Conservation (phyloP, 805 yeast species). For the Starmera caribaea region DNA sequence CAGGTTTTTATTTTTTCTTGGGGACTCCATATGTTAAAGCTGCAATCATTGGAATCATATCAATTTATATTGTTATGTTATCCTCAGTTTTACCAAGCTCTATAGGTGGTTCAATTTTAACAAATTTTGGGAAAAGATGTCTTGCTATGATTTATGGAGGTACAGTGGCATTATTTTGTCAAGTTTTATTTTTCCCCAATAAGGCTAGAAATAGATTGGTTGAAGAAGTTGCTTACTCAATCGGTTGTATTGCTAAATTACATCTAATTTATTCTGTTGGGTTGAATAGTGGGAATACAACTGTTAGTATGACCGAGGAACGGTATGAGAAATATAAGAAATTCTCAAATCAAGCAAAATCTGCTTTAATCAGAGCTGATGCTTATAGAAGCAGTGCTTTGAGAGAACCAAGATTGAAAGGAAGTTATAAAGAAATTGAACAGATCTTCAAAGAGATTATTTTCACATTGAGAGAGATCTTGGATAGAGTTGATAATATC, state of each 20-base stretch:
- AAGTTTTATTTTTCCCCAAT: slow-evolving; percentile 34
- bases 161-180: slow-evolving; percentile 34
- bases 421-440: slow-evolving; percentile 29
- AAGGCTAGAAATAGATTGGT: slow-evolving; percentile 36
- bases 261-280: slow-evolving; percentile 30
- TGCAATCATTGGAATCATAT: slow-evolving; percentile 38
- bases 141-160: slow-evolving; percentile 43
- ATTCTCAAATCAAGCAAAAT: slow-evolving; percentile 27
- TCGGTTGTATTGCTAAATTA: slow-evolving; percentile 30
- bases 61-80: slow-evolving; percentile 36
- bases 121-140: slow-evolving; percentile 39
- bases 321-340: slow-evolving; percentile 23
- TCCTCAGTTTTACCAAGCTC: slow-evolving; percentile 32
- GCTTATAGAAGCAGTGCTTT: slow-evolving; percentile 29
- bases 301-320: slow-evolving; percentile 19
- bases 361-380: slow-evolving; percentile 30
- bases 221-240: slow-evolving; percentile 29
- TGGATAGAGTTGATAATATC: slow-evolving; percentile 38
- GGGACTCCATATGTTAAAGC: slow-evolving; percentile 42
- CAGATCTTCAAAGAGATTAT: slow-evolving; percentile 34
- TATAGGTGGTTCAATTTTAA: slow-evolving; percentile 29
- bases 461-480: slow-evolving; percentile 33
- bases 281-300: slow-evolving; percentile 22
- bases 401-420: slow-evolving; percentile 41
- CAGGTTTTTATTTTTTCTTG: slow-evolving; percentile 35